Evolutionary conservation across 805 yeast genomes (phyloP).

Genomic region (Wickerhamomyces ciferrii): DNA sequence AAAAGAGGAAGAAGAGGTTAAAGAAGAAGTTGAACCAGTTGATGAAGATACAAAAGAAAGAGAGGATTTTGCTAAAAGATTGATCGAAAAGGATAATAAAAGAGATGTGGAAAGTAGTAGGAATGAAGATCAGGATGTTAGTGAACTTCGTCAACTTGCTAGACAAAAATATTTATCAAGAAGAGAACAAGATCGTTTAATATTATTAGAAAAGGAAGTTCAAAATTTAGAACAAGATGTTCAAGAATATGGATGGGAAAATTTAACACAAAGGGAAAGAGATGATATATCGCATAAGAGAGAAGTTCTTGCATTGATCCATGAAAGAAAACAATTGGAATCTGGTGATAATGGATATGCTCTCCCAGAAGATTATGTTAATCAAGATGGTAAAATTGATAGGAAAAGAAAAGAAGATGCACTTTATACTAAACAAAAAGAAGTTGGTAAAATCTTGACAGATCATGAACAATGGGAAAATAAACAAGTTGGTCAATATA

Average conservation of each 20-base stretch:
- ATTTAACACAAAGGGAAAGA: constrained; percentile 41
- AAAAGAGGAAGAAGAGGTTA: constrained; percentile 32
- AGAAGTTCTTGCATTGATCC: constrained; percentile 39
- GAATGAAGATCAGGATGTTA: constrained; percentile 15
- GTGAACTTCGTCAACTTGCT: constrained; percentile 38
- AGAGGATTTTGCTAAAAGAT: constrained; percentile 24
- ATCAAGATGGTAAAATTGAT: constrained; percentile 47
- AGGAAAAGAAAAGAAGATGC: constrained; percentile 46
- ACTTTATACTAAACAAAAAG: constrained; percentile 37
- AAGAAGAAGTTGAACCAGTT: constrained; percentile 26
- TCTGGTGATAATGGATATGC: constrained; percentile 36
- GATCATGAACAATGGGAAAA: constrained; percentile 20
- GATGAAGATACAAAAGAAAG: constrained; percentile 21
- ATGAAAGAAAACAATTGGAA: constrained; percentile 29
- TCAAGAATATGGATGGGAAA: constrained; percentile 46
- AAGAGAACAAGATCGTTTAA: constrained; percentile 42
- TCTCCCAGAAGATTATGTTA: constrained; percentile 54
- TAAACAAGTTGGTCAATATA: constrained; percentile 11
- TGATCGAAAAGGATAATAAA: constrained; percentile 2
- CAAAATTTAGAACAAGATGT: constrained; percentile 44
- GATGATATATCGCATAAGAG: constrained; percentile 47
- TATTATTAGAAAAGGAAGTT: constrained; percentile 41
- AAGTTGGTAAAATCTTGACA: constrained; percentile 26
- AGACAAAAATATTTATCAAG: constrained; percentile 42
- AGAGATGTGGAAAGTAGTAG: neutral